Conservation (phyloP, 1,284 basidiomycete genomes). For the Neonothopanus nambi region DNA sequence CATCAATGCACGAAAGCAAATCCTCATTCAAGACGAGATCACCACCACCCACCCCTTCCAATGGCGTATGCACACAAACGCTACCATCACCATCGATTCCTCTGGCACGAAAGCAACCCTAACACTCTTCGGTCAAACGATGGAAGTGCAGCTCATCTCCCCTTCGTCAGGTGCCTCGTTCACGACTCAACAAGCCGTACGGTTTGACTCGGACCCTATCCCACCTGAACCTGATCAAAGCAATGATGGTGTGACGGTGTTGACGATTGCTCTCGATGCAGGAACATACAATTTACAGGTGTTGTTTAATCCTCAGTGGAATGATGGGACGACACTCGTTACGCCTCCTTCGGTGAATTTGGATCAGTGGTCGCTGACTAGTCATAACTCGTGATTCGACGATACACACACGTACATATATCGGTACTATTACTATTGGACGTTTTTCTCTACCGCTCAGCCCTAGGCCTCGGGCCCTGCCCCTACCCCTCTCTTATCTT, state of each 20-base stretch:
- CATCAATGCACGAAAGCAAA: slow-evolving; percentile 85
- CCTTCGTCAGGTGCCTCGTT: slow-evolving; percentile 50
- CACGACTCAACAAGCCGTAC: slow-evolving; percentile 39
- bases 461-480: too few relatives aligned
- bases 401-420: not conserved
- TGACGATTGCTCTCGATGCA: slow-evolving; percentile 63
- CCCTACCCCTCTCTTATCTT: too few relatives aligned
- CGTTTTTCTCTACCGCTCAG: too few relatives aligned
- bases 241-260: slow-evolving; percentile 71
- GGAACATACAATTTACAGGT: slow-evolving; percentile 65
- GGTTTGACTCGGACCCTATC: slow-evolving; percentile 55
- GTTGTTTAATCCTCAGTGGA: slow-evolving; percentile 77
- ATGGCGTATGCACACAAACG: slow-evolving; percentile 98
- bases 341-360: slow-evolving; percentile 17
- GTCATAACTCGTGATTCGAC: slow-evolving; percentile 9
- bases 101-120: slow-evolving; percentile 24
- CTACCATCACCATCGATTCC: slow-evolving; percentile 46
- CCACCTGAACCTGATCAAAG: slow-evolving; percentile 60
- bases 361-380: slow-evolving; percentile 17
- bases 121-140: slow-evolving; percentile 40
- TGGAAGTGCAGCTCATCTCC: slow-evolving; percentile 52
- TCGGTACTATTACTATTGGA: too few relatives aligned
- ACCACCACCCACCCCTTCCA: slow-evolving; percentile 56
- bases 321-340: slow-evolving; percentile 23
- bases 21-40: slow-evolving; percentile 92